Base-by-base conservation (phyloP, 2,329 filamentous ascomycete species). In the Xylaria sp. region DNA sequence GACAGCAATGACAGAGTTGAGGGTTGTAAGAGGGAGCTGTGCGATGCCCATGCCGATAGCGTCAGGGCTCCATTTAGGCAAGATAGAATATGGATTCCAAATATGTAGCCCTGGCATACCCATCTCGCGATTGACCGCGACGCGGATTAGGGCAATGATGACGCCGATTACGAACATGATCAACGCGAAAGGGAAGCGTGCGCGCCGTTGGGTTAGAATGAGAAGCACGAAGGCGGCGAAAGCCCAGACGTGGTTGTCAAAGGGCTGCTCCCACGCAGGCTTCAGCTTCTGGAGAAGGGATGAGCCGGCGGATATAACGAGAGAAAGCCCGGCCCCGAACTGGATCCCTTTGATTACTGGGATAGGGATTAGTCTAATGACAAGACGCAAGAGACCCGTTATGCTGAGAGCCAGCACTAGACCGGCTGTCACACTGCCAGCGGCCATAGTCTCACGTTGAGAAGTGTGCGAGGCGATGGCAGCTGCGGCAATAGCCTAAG, bases 301-400 rank as follows among this genome's bases (percentile, higher is more conserved):
- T 0, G 86, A 84, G 2, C 93, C 94, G 8, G 94, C 93, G 13
- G 92, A 92, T 66, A 97, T 86, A 63, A 94, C 88, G 18, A 98
- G 86, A 18, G 92, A 94, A 57, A 98, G 84, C 1, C 95, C 95
- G 4, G 95, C 95, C 46, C 95, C 95, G 57, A 98, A 89, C 81
- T 98, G 96, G 73, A 98, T 98, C 37, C 95, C 95, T 78, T 97
- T 97, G 63, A 98, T 91, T 0, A 98, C 92, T 0, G 94, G 93
- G 15, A 94, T 88, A 0, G 95, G 95, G 9, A 97, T 91, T 15
- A 90, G 84, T n/a, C 84, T 82, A 9, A 92, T 90, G 61, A 93
- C 90, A 86, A 90, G 91, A 66, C 86, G 86, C 39, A 98, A 84
- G n/a, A 96, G 81, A 0, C 95, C 93, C 0, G 94, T 97, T 4